These are phyloP conservation scores for Sugiyamaella novakii DNA, from an alignment of 1,139 yeast species.

Conservation along the genomic window DNA sequence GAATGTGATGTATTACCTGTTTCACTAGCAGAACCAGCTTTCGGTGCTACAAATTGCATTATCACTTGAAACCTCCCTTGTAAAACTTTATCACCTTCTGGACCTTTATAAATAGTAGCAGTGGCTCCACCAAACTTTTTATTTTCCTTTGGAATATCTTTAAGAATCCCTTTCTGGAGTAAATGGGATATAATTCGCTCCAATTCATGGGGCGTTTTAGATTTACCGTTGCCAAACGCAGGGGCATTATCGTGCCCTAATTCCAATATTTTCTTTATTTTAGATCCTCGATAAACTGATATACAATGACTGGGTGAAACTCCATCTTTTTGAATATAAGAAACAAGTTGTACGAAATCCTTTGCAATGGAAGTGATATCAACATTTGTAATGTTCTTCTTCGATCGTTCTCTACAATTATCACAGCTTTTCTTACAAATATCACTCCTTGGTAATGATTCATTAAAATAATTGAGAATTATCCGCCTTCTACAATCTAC, in stretches of 20 bases:
- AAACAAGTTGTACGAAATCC: conserved; percentile 61
- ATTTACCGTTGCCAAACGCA: conserved; percentile 71
- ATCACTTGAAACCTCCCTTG: conserved; percentile 50
- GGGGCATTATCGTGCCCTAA: conserved; percentile 63
- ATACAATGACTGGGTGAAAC: conserved; percentile 82
- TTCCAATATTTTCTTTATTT: conserved; percentile 58
- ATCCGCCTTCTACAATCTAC: conserved; percentile 90
- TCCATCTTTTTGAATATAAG: conserved; percentile 55
- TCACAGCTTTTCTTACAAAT: conserved; percentile 79
- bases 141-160: conserved; percentile 72
- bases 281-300: conserved; percentile 80
- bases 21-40: background rate
- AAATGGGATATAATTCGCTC: conserved; percentile 83
- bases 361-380: conserved; percentile 73
- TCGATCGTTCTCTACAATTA: conserved; percentile 65
- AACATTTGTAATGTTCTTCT: conserved; percentile 50
- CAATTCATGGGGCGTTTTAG: conserved; percentile 59
- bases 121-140: conserved; percentile 80
- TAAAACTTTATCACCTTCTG: conserved; percentile 52
- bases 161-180: conserved; percentile 65
- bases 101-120: conserved; percentile 68
- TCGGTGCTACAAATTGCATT: conserved; percentile 46
- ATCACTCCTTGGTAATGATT: conserved; percentile 61
- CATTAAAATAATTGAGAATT: conserved; percentile 88
- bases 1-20: background rate